Evolutionary conservation across 345 rosid genomes (phyloP), one percentile per base, ranked within the genome.

Genomic region (Bruguiera parviflora): DNA sequence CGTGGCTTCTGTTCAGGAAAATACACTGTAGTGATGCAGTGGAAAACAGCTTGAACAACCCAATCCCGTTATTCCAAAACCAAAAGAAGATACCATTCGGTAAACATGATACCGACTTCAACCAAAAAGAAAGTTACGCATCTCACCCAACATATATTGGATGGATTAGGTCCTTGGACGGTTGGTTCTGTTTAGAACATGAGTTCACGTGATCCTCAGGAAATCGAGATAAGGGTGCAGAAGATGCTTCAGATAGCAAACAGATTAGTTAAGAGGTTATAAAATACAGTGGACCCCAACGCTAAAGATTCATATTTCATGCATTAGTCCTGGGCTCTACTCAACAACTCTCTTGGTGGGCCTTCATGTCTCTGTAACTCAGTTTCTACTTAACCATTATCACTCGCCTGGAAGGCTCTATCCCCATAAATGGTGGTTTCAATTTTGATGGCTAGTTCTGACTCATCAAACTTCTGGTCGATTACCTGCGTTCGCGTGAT

Each of bases 81-180:
- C 0, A 13, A 43, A 39, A 32, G 4, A 35, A 35, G 13, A 3
- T 43, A 43, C 5, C 49, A 15, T 43, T 43, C 13, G 16, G 49
- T 13, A 43, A 3, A 43, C 3, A 43, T 13, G 0, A 13, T 3
- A n/a, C 56, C 31, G 19, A 64, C 61, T 61, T 33, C 68, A 35
- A 79, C 71, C 79, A 66, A 64, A 64, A 62, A 43, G 46, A 0
- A 21, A 59, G 55, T 8, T 21, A 33, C 20, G 15, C 51, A n/a
- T 51, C 19, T 8, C 53, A 58, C 57, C 70, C 47, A 67, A 58
- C 70, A 52, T 0, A 52, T 0, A 3, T 72, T 46, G 35, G n/a
- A 60, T 39, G 71, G 74, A 73, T 53, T 60, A 29, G 81, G 77
- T 60, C 21, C 52, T n/a, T n/a, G n/a, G n/a, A n/a, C 21, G 32